Base-by-base conservation (phyloP, 140 eudicot species). In the Oenanthe javanica region DNA sequence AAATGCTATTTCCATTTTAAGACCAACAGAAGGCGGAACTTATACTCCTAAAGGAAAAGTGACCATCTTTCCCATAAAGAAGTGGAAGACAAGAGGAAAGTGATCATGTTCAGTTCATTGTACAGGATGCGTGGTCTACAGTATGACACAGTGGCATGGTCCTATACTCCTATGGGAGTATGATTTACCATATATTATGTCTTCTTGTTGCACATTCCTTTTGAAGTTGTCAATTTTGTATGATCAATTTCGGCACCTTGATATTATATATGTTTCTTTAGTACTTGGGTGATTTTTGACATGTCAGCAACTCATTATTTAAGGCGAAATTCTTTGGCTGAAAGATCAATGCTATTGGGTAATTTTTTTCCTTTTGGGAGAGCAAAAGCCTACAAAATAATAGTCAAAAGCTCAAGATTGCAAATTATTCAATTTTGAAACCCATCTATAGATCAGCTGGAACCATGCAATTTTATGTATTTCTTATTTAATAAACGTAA, bases 51-150 rank as follows among this genome's bases (percentile, higher is more conserved):
- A 83, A 80, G 84, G 84, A 79, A 90, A 86, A 79, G 86, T 92
- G 42, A 87, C 94, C 77, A 78, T 93, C 64, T 87, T 89, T 81
- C 92, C 98, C 80, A 80, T 89, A 27, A 92, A 88, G 67, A 91
- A 92, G 81, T 87, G 92, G 97, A 92, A 90, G 81, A 82, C 87
- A 9, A 84, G 97, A 59, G 79, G 86, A 67, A 89, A 84, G 75
- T 90, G 83, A 89, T 36, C 23, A 31, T 36, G 23, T 42, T 57
- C 61, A 6, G 66, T 18, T 14, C 72, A 59, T 8, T 61, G 55
- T 61, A 43, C 74, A 45, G 75, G 81, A 4, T 61, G 74, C 49
- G 54, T 16, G 23, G 6, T 43, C 45, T 42, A 6, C 23, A 5
- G 21, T 38, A 2, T 36, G 75, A 70, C 47, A 70, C 31, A 36